Evolutionary conservation across 805 yeast species (phyloP).

Genomic region (Teunomyces atbi): DNA sequence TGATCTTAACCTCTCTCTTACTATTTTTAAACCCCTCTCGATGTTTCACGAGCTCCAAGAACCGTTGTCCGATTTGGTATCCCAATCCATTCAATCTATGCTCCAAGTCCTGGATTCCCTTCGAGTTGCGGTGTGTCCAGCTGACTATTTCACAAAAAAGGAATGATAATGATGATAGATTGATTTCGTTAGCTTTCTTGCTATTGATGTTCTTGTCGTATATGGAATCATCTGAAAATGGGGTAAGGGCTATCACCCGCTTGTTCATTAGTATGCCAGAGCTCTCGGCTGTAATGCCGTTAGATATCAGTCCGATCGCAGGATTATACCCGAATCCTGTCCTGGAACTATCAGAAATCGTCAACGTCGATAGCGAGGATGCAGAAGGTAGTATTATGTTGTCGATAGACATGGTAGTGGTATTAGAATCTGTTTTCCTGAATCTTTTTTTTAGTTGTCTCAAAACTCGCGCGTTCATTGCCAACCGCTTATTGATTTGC

Average conservation of each 20-base stretch:
- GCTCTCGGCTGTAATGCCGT: slow-evolving; percentile 36
- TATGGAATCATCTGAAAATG: slow-evolving; percentile 43
- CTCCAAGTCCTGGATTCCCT: slow-evolving; percentile 62
- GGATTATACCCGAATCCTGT: slow-evolving; percentile 46
- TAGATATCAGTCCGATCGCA: slow-evolving; percentile 40
- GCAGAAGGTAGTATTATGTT: slow-evolving; percentile 32
- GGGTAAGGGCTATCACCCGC: slow-evolving; percentile 28
- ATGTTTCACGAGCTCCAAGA: slow-evolving; percentile 64
- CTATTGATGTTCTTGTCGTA: slow-evolving; percentile 66
- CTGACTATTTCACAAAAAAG: slow-evolving; percentile 70
- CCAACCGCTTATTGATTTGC: neutral
- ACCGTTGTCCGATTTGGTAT: slow-evolving; percentile 71
- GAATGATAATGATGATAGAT: slow-evolving; percentile 63
- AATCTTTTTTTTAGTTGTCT: neutral
- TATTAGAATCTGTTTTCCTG: neutral
- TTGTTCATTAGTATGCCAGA: slow-evolving; percentile 35
- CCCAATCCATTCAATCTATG: slow-evolving; percentile 67
- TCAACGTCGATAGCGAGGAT: slow-evolving; percentile 26
- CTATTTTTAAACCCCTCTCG: slow-evolving; percentile 62
- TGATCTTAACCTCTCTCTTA: slow-evolving; percentile 62
- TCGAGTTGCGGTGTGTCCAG: slow-evolving; percentile 58
- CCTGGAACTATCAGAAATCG: slow-evolving; percentile 25
- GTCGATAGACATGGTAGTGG: slow-evolving; percentile 15
- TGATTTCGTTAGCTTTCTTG: slow-evolving; percentile 65
- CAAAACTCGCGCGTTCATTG: neutral